These are phyloP conservation scores for Daldinia concentrica DNA, from an alignment of 495 filamentous ascomycete genomes.

Conservation along the genomic window DNA sequence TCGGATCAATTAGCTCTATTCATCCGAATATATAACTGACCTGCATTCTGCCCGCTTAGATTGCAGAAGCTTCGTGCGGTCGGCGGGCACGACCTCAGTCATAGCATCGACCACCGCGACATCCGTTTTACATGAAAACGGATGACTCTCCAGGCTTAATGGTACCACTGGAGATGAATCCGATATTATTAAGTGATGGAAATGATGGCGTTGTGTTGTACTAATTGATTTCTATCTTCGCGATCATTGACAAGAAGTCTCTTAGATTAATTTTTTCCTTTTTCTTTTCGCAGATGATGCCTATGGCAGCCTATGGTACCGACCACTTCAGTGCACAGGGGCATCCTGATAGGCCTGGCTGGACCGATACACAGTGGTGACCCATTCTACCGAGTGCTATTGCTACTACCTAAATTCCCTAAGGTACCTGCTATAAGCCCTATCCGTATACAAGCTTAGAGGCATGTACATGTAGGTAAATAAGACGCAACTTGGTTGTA, in stretches of 20 bases:
- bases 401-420: slow-evolving; percentile 14
- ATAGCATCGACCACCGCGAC: slow-evolving; percentile 65
- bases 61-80: slow-evolving; percentile 64
- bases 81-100: slow-evolving; percentile 66
- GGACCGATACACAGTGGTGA: slow-evolving; percentile 15
- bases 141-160: slow-evolving; percentile 51
- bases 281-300: slow-evolving; percentile 16
- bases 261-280: slow-evolving; percentile 40
- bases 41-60: slow-evolving; percentile 61
- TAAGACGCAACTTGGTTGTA: neutral
- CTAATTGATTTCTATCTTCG: slow-evolving; percentile 51
- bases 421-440: neutral
- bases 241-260: slow-evolving; percentile 21
- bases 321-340: slow-evolving; percentile 16
- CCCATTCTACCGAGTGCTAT: slow-evolving; percentile 12
- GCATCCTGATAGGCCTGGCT: slow-evolving; percentile 6
- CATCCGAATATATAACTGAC: slow-evolving; percentile 48
- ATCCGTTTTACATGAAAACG: slow-evolving; percentile 68
- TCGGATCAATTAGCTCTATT: slow-evolving; percentile 57
- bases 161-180: slow-evolving; percentile 46
- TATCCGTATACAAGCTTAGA: neutral
- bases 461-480: too few species aligned
- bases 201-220: slow-evolving; percentile 58
- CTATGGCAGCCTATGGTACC: slow-evolving; percentile 6
- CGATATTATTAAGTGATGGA: slow-evolving; percentile 60